These are phyloP conservation scores for Pseudogymnoascus sp. DNA, from an alignment of 2,329 filamentous ascomycete genomes.

Conservation along the genomic window DNA sequence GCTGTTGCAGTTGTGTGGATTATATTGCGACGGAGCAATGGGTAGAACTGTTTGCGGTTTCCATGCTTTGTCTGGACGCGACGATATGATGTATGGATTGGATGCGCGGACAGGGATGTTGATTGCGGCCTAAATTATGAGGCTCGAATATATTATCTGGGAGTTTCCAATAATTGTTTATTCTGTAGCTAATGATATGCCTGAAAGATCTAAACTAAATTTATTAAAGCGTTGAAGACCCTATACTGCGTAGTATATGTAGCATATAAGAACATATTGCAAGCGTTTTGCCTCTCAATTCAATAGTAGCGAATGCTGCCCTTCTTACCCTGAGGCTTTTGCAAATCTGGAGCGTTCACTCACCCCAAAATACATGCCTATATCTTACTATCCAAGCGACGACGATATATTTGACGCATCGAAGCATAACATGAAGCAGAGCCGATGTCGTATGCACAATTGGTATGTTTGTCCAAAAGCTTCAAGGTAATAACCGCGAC, in stretches of 20 bases:
- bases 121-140: not conserved
- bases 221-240: not conserved
- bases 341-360: not conserved
- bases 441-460: not conserved
- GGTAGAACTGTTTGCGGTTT: not conserved
- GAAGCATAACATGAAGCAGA: not conserved
- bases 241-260: not conserved
- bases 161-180: not conserved
- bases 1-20: not conserved
- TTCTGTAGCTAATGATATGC: not conserved
- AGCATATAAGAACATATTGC: not conserved
- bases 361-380: not conserved
- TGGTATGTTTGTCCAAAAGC: not conserved
- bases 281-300: not conserved
- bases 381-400: not conserved
- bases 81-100: constrained; percentile 8
- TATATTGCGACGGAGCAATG: not conserved
- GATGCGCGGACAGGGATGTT: not conserved
- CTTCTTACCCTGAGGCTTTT: not conserved
- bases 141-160: not conserved
- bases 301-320: not conserved
- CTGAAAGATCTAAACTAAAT: not conserved
- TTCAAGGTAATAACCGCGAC: not conserved
- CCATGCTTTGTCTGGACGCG: constrained; percentile 5
- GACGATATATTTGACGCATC: not conserved